Conservation (phyloP, 2,329 filamentous ascomycete genomes). For the Camillea tinctor region DNA sequence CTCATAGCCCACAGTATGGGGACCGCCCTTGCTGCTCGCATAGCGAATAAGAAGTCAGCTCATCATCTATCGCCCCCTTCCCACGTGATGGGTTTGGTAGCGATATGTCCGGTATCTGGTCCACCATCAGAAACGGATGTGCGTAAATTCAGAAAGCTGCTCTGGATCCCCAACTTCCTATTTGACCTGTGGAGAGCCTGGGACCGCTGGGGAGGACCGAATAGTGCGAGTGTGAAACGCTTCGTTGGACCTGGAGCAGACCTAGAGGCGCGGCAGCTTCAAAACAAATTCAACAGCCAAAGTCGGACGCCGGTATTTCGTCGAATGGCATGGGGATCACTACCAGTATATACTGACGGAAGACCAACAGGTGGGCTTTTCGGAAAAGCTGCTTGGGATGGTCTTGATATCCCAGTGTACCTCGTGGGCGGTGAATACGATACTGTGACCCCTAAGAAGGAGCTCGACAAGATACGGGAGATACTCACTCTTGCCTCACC, state of each 20-base stretch:
- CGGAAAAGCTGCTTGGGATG: conserved; percentile 68
- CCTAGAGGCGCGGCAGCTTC: conserved; percentile 62
- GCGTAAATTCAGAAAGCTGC: conserved; percentile 51
- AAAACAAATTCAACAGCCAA: conserved; percentile 76
- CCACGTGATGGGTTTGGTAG: conserved; percentile 73
- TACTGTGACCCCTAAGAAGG: conserved; percentile 67
- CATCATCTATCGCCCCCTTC: conserved; percentile 54
- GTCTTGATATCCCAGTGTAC: conserved; percentile 70
- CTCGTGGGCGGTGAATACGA: conserved; percentile 79
- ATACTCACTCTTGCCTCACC: conserved; percentile 30
- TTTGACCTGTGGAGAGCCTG: conserved; percentile 76
- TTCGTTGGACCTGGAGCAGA: conserved; percentile 72
- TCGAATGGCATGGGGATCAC: conserved; percentile 71
- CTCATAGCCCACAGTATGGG: conserved; percentile 91
- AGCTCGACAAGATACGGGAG: conserved; percentile 65
- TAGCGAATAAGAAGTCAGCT: conserved; percentile 54
- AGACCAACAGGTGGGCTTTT: conserved; percentile 63
- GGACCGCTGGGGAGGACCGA: conserved; percentile 74
- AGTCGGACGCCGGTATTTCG: conserved; percentile 81
- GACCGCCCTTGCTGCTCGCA: conserved; percentile 69
- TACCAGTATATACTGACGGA: conserved; percentile 59
- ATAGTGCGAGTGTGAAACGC: conserved; percentile 75
- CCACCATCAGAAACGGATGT: conserved; percentile 57
- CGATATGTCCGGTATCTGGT: conserved; percentile 74
- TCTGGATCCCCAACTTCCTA: conserved; percentile 67